Conservation (phyloP, 1,284 basidiomycete genomes). For the Cryptococcus sp. region DNA sequence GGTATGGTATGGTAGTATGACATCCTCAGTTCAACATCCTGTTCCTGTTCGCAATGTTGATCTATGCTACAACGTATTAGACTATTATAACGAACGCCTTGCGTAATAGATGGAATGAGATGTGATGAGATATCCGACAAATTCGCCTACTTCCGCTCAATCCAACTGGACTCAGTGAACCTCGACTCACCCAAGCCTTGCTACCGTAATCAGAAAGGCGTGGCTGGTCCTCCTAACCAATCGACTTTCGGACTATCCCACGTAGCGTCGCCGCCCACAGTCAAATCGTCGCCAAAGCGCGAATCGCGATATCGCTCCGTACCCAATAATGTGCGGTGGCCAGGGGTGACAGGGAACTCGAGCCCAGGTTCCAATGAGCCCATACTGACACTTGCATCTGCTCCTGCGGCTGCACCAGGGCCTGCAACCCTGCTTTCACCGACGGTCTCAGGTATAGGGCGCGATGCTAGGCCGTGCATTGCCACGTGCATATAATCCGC, state of each 20-base stretch:
- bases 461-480: constrained; percentile 21
- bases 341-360: constrained; percentile 28
- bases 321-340: constrained; percentile 45
- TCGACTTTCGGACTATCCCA: constrained; percentile 40
- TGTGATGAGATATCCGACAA: too few species aligned
- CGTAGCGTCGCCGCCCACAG: constrained; percentile 17
- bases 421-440: background rate
- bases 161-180: too few species aligned
- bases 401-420: background rate
- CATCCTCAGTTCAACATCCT: too few species aligned
- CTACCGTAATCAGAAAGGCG: constrained; percentile 8
- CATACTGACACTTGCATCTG: background rate
- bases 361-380: background rate
- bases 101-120: too few species aligned
- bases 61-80: too few species aligned
- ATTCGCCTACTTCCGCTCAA: too few species aligned
- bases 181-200: background rate
- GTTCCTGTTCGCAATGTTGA: too few species aligned
- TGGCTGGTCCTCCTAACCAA: constrained; percentile 19
- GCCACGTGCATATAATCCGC: constrained; percentile 47
- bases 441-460: too few species aligned
- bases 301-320: constrained; percentile 49
- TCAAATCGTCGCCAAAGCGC: constrained; percentile 44
- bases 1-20: too few species aligned
- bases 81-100: too few species aligned